Conservation (phyloP, 2,329 filamentous ascomycete genomes). For the Penicillium sp. region DNA sequence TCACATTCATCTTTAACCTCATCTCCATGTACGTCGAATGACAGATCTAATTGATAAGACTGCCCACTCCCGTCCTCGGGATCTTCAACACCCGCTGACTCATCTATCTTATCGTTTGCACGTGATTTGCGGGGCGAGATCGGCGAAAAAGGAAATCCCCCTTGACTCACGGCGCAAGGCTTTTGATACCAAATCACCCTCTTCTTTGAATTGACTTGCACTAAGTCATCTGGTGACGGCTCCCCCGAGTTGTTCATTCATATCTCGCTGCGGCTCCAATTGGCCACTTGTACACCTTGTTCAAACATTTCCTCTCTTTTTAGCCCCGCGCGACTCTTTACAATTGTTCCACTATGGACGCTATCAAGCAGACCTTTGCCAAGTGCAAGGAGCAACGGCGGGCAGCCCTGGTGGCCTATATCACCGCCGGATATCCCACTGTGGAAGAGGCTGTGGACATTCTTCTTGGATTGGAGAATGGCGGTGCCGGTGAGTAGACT, state of each 20-base stretch:
- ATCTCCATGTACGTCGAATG: no score
- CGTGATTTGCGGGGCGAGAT: slow-evolving; percentile 19
- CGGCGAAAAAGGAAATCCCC: slow-evolving; percentile 16
- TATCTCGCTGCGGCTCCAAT: slow-evolving; percentile 4
- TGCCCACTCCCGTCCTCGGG: neutral
- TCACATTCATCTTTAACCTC: no score
- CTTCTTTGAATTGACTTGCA: slow-evolving; percentile 2
- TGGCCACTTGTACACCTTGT: slow-evolving; percentile 3
- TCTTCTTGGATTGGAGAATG: slow-evolving; percentile 84
- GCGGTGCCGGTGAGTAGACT: slow-evolving; percentile 69
- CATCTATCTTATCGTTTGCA: slow-evolving; percentile 22
- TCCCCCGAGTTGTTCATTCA: neutral
- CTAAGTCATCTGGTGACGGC: neutral
- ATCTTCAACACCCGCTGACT: neutral
- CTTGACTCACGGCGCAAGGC: slow-evolving; percentile 18
- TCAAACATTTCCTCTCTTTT: slow-evolving; percentile 5
- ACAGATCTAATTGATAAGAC: neutral
- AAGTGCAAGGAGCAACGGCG: slow-evolving; percentile 58
- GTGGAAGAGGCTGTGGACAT: slow-evolving; percentile 79
- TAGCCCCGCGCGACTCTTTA: slow-evolving; percentile 8
- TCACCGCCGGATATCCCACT: slow-evolving; percentile 88
- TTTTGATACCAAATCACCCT: neutral
- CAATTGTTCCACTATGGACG: slow-evolving; percentile 45
- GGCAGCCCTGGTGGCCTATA: slow-evolving; percentile 89
- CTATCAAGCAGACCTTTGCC: slow-evolving; percentile 56